These are phyloP conservation scores for Vitellaria paradoxa DNA, from an alignment of 179 eudicot species.

Conservation along the genomic window DNA sequence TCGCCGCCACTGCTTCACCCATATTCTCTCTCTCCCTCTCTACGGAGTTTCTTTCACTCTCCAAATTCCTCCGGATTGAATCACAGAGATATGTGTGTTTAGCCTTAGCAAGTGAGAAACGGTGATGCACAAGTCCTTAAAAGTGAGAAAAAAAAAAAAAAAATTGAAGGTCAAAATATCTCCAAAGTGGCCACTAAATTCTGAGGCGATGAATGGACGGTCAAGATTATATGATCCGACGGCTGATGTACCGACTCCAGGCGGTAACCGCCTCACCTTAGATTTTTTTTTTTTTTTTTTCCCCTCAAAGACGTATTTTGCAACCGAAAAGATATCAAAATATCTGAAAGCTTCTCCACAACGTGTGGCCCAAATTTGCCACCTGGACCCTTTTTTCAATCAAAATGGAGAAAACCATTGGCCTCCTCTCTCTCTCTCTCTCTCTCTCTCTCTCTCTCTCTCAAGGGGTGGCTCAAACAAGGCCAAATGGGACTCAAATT, in stretches of 20 bases:
- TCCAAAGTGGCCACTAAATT: neutral
- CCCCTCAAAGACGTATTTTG: neutral
- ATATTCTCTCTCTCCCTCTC: conserved; percentile 21
- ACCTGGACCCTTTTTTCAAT: conserved; percentile 16
- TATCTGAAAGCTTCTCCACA: conserved; percentile 2
- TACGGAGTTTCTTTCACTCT: neutral
- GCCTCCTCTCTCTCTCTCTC: neutral
- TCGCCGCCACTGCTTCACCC: conserved; percentile 38
- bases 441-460: neutral
- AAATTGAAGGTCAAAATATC: conserved; percentile 15
- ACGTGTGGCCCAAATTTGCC: conserved; percentile 34
- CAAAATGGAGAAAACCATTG: conserved; percentile 14
- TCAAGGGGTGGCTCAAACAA: conserved; percentile 15
- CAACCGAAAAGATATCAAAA: conserved; percentile 2
- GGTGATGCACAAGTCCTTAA: too few species aligned
- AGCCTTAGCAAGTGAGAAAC: too few species aligned
- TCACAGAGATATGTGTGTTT: too few species aligned
- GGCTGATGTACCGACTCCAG: conserved; percentile 4
- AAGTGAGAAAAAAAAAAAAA: neutral
- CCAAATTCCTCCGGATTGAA: neutral
- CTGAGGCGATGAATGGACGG: conserved; percentile 5
- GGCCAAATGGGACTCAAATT: neutral
- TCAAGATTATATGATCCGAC: conserved; percentile 3
- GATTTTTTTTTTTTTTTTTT: too few species aligned
- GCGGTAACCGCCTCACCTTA: neutral